Evolutionary conservation across 352 stramenopile species (phyloP).

Genomic region (Pythium coloratum): DNA sequence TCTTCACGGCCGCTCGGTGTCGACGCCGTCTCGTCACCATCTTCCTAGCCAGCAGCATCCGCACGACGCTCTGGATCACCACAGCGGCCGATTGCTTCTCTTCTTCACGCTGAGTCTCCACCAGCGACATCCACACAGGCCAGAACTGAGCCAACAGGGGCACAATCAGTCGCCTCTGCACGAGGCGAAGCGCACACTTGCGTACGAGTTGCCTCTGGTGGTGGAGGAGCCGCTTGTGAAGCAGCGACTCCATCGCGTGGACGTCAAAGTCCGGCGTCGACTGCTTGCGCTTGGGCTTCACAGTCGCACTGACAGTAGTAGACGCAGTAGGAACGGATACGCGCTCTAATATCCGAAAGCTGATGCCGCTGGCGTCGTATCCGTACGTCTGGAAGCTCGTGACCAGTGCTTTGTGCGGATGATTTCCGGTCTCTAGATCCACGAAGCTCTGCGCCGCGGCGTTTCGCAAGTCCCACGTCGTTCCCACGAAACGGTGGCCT

Average conservation of each 20-base stretch:
- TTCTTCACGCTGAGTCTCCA: neutral
- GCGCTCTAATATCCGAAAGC: slow-evolving; percentile 59
- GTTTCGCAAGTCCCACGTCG: slow-evolving; percentile 74
- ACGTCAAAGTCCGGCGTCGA: slow-evolving; percentile 44
- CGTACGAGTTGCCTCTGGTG: slow-evolving; percentile 36
- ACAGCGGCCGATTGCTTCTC: slow-evolving; percentile 38
- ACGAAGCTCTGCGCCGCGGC: slow-evolving; percentile 46
- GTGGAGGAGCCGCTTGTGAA: slow-evolving; percentile 37
- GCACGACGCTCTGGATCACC: slow-evolving; percentile 44
- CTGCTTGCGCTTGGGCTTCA: neutral
- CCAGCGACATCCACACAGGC: slow-evolving; percentile 31
- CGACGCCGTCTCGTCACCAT: slow-evolving; percentile 18
- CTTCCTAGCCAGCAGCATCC: slow-evolving; percentile 24
- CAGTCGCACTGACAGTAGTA: neutral
- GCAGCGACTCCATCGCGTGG: slow-evolving; percentile 47
- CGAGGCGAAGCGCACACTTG: slow-evolving; percentile 37
- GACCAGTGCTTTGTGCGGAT: slow-evolving; percentile 48
- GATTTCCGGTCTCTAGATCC: slow-evolving; percentile 41
- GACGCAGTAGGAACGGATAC: slow-evolving; percentile 28
- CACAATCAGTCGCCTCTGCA: slow-evolving; percentile 38
- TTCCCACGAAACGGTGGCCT: slow-evolving; percentile 59
- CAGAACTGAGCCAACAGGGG: slow-evolving; percentile 36
- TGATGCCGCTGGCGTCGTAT: slow-evolving; percentile 37
- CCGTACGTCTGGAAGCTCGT: slow-evolving; percentile 50
- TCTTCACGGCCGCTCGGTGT: slow-evolving; percentile 28